A percentile compares a stretch with the other conserved stretches of the same genome.
These are phyloP conservation scores for Aspergillus latus DNA, from an alignment of 2,329 filamentous ascomycete genomes.

Conservation along the genomic window DNA sequence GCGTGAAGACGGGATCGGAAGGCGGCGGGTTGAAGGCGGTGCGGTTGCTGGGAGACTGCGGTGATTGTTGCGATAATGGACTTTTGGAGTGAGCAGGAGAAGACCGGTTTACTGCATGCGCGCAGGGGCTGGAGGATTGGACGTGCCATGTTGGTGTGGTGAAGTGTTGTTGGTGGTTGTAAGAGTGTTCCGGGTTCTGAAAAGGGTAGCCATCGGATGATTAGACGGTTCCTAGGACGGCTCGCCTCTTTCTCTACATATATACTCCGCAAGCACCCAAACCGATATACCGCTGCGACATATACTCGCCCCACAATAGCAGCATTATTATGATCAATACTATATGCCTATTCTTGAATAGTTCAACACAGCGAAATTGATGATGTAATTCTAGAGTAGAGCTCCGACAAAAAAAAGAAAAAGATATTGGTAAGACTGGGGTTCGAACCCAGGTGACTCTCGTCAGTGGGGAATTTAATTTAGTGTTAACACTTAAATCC, in stretches of 20 bases:
- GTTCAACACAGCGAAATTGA: too few species aligned
- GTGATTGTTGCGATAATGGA: constrained; percentile 3
- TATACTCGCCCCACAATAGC: too few species aligned
- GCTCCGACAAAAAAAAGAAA: background rate
- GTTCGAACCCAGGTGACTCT: constrained; percentile 2
- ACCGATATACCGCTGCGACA: too few species aligned
- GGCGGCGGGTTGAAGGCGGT: constrained; percentile 4
- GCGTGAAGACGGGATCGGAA: constrained; percentile 59
- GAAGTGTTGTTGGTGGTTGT: background rate
- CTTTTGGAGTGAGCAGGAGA: background rate
- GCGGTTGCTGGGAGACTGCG: background rate
- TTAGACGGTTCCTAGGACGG: background rate
- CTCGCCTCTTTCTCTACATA: too few species aligned
- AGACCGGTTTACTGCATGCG: background rate
- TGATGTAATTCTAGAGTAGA: too few species aligned
- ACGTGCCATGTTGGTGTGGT: constrained; percentile 12
- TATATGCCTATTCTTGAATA: too few species aligned
- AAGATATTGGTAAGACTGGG: background rate
- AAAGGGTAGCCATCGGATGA: constrained; percentile 9
- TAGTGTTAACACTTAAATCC: background rate
- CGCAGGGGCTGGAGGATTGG: constrained; percentile 12
- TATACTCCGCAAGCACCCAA: too few species aligned
- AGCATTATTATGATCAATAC: too few species aligned
- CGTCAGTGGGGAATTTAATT: background rate
- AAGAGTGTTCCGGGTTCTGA: background rate